Conservation (phyloP, 2,329 filamentous ascomycete species). For the Pseudogymnoascus sp. region DNA sequence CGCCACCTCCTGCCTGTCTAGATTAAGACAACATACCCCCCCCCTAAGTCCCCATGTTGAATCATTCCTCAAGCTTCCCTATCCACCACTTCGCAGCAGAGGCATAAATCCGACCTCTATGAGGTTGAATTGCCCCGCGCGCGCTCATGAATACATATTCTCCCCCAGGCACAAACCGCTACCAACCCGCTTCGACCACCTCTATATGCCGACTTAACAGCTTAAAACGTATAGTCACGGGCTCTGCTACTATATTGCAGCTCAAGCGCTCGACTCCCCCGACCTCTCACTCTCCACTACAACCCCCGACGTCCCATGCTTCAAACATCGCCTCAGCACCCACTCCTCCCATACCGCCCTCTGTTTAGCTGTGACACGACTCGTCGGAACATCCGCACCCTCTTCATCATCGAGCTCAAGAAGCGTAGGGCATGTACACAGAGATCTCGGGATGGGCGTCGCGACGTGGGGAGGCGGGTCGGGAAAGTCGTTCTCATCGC, state of each 20-base stretch:
- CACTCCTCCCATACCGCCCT: slow-evolving; percentile 49
- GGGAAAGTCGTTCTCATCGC: slow-evolving; percentile 5
- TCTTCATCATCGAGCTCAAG: slow-evolving; percentile 26
- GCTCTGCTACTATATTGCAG: background rate
- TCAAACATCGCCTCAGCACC: slow-evolving; percentile 39
- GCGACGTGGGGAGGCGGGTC: slow-evolving; percentile 8
- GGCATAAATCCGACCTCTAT: background rate
- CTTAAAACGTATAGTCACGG: background rate
- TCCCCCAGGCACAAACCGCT: background rate
- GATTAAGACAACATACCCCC: background rate
- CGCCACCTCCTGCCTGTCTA: slow-evolving; percentile 1
- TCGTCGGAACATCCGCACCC: slow-evolving; percentile 40
- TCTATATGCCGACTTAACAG: background rate
- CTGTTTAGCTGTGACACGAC: slow-evolving; percentile 37
- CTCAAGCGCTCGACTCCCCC: background rate
- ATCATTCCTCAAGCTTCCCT: background rate
- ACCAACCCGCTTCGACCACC: background rate
- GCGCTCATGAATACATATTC: background rate
- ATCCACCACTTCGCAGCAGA: background rate
- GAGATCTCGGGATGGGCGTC: slow-evolving; percentile 16
- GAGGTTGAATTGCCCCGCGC: background rate
- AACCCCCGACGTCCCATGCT: slow-evolving; percentile 14
- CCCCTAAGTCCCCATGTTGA: background rate
- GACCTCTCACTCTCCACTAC: slow-evolving; percentile 1
- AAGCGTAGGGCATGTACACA: slow-evolving; percentile 26